phyloP scores from a whole-genome alignment of 1,284 basidiomycete species.

The Ganoderma lingzhi region DNA sequence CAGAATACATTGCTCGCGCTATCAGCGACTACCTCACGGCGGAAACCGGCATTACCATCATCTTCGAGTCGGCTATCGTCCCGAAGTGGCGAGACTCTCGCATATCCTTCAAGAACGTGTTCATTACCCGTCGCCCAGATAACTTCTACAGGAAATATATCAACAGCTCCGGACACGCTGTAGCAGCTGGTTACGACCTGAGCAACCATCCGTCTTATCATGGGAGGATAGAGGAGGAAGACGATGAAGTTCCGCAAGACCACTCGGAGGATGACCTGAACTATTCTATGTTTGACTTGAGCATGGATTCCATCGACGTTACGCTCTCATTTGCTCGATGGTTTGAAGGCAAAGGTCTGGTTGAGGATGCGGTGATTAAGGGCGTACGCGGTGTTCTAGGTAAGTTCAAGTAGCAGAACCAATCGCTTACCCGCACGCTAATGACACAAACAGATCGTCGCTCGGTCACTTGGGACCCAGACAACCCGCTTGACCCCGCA shows the following conservation, averaged over 20 bases:
- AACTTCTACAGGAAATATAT: conserved; percentile 35
- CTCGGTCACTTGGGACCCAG: conserved; percentile 88
- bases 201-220: conserved; percentile 79
- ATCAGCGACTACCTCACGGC: conserved; percentile 95
- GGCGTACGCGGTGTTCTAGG: conserved; percentile 95
- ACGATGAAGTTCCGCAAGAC: conserved; percentile 33
- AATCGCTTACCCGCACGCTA: not conserved
- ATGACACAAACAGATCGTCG: conserved; percentile 75
- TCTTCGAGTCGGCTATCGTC: conserved; percentile 98
- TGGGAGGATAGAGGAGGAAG: conserved; percentile 60
- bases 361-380: conserved; percentile 91
- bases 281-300: conserved; percentile 91
- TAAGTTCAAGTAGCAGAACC: conserved; percentile 45
- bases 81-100: conserved; percentile 97
- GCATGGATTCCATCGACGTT: conserved; percentile 95
- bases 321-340: conserved; percentile 93
- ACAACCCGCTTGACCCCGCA: conserved; percentile 80
- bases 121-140: conserved; percentile 83
- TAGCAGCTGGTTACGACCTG: conserved; percentile 76
- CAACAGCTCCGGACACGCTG: conserved; percentile 50
- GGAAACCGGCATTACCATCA: conserved; percentile 93
- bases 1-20: conserved; percentile 88
- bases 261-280: conserved; percentile 62
- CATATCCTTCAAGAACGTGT: conserved; percentile 97
- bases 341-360: conserved; percentile 95